phyloP scores from a whole-genome alignment of 2,329 filamentous ascomycete species.

The Acrocalymma vagum region DNA sequence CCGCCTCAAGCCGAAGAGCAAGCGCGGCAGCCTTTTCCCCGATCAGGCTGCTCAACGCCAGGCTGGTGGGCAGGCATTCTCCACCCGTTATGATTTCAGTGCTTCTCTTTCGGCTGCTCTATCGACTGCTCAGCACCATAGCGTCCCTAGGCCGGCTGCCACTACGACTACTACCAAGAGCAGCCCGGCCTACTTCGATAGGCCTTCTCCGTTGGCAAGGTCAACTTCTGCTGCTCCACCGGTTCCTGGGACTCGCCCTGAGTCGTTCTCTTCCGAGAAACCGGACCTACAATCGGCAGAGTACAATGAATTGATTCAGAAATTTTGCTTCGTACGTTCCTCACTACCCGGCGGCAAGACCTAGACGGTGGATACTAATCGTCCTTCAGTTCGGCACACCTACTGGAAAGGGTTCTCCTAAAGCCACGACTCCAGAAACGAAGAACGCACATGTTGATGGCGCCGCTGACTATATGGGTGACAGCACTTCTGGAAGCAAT shows the following conservation, averaged over 20 bases:
- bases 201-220: conserved; percentile 51
- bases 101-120: conserved; percentile 89
- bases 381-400: conserved; percentile 59
- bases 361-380: conserved; percentile 52
- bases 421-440: conserved; percentile 32
- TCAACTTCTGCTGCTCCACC: conserved; percentile 32
- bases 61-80: conserved; percentile 76
- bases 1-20: conserved; percentile 75
- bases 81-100: conserved; percentile 94
- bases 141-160: no score
- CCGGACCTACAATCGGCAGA: conserved; percentile 83
- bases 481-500: conserved; percentile 36
- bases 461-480: conserved; percentile 36
- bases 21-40: conserved; percentile 67
- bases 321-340: conserved; percentile 99
- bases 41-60: conserved; percentile 60
- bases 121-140: conserved; percentile 75
- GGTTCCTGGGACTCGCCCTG: conserved; percentile 56
- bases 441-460: conserved; percentile 38
- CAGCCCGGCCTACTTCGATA: conserved; percentile 43
- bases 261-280: conserved; percentile 66
- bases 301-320: conserved; percentile 96
- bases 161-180: conserved; percentile 52
- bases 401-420: conserved; percentile 50
- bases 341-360: conserved; percentile 43